Percentiles rank a stretch among this genome's conserved stretches.
phyloP scores from a whole-genome alignment of 2,329 filamentous ascomycete species.

The Aspergillaceae sp. region DNA sequence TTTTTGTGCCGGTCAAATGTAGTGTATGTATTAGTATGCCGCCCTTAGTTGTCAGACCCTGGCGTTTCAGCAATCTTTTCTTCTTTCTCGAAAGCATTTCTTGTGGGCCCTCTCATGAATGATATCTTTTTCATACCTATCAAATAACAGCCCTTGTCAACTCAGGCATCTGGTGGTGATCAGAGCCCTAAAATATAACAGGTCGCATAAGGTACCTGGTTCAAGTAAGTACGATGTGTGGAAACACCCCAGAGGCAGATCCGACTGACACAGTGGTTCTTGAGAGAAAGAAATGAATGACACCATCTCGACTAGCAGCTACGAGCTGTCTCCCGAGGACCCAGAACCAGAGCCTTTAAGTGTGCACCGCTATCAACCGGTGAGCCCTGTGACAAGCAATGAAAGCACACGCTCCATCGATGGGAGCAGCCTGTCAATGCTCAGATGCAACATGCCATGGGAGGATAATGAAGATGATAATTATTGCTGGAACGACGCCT shows the following conservation, averaged over 20 bases:
- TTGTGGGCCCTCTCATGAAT: no score
- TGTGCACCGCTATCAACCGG: not conserved
- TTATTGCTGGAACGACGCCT: conserved; percentile 10
- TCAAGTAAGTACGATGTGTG: no score
- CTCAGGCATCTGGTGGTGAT: no score
- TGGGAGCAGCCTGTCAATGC: not conserved
- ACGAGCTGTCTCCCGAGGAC: not conserved
- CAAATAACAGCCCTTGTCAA: no score
- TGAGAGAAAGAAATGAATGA: not conserved
- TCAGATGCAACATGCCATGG: conserved; percentile 1
- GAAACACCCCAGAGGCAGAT: not conserved
- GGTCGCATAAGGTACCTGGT: no score
- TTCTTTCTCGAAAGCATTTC: no score
- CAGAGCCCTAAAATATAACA: no score
- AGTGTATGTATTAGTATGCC: not conserved
- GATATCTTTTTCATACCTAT: no score
- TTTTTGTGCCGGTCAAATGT: not conserved
- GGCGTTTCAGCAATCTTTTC: not conserved
- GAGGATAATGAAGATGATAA: not conserved
- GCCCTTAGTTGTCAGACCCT: not conserved
- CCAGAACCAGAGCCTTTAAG: not conserved
- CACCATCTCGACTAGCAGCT: not conserved
- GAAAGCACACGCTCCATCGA: not conserved
- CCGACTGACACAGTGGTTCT: not conserved
- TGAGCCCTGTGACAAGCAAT: not conserved